These are phyloP conservation scores for Corchorus capsularis DNA, from an alignment of 345 rosid species.

Conservation along the genomic window DNA sequence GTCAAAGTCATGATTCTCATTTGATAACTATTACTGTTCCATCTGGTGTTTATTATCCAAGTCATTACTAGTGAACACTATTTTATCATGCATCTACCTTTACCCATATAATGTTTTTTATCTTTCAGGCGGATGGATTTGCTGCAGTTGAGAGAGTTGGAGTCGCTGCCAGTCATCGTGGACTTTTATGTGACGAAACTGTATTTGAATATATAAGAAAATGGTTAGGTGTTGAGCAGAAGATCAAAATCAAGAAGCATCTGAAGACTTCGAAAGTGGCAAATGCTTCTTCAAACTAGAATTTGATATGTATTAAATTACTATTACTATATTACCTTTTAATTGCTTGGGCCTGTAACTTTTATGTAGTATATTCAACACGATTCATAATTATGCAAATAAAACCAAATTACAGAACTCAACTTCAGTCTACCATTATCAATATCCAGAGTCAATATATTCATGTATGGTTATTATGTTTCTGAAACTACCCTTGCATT, in stretches of 20 bases:
- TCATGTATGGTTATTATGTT: not conserved
- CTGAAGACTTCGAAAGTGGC: conserved; percentile 46
- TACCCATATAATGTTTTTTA: not conserved
- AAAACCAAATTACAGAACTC: not conserved
- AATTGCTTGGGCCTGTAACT: not conserved
- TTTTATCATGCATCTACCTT: not conserved
- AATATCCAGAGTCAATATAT: not conserved
- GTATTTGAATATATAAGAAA: conserved; percentile 57
- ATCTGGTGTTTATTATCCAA: too few species aligned
- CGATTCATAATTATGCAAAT: not conserved
- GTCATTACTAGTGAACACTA: not conserved
- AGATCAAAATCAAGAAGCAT: conserved; percentile 27
- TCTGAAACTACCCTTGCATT: too few species aligned
- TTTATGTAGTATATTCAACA: not conserved
- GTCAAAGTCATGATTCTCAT: not conserved
- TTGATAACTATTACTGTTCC: too few species aligned
- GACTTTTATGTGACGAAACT: conserved; percentile 49
- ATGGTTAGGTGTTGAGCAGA: conserved; percentile 71
- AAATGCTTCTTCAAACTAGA: conserved; percentile 28
- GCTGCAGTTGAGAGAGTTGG: conserved; percentile 66
- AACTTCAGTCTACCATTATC: not conserved
- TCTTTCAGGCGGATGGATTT: conserved; percentile 64
- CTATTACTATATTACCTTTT: not conserved
- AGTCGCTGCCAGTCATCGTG: conserved; percentile 61
- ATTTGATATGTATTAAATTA: not conserved